Conservation (phyloP, 2,329 filamentous ascomycete genomes). For the Orbilia quercus region DNA sequence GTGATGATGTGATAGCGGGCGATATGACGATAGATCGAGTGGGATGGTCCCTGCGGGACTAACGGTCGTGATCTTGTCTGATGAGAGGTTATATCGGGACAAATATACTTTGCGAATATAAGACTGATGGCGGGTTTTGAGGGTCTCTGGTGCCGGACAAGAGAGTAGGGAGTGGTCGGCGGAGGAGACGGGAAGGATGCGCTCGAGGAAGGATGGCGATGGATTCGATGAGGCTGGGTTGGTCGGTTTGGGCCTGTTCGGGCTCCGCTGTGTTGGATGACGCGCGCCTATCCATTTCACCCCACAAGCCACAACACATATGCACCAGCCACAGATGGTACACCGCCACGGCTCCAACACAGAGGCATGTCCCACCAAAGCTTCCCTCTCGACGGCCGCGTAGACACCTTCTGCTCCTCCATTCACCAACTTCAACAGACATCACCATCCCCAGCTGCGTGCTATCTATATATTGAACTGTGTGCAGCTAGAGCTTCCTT, state of each 20-base stretch:
- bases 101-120: background rate
- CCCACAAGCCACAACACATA: constrained; percentile 22
- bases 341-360: constrained; percentile 30
- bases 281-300: constrained; percentile 41
- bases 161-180: constrained; percentile 21
- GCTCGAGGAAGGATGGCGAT: constrained; percentile 36
- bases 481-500: constrained; percentile 19
- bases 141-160: constrained; percentile 20
- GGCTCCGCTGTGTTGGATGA: constrained; percentile 38
- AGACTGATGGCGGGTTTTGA: constrained; percentile 3
- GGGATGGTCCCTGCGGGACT: constrained; percentile 18
- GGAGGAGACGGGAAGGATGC: constrained; percentile 31
- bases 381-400: constrained; percentile 37
- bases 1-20: background rate
- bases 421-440: constrained; percentile 21
- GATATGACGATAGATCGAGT: constrained; percentile 7
- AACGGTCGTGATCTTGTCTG: background rate
- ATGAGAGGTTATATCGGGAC: background rate
- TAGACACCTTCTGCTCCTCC: constrained; percentile 41
- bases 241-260: constrained; percentile 4
- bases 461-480: background rate
- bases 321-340: constrained; percentile 10
- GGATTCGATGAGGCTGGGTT: constrained; percentile 46
- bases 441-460: constrained; percentile 26
- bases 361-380: constrained; percentile 55